These are phyloP conservation scores for Pichia sp. DNA, from an alignment of 1,139 yeast species.

Conservation along the genomic window DNA sequence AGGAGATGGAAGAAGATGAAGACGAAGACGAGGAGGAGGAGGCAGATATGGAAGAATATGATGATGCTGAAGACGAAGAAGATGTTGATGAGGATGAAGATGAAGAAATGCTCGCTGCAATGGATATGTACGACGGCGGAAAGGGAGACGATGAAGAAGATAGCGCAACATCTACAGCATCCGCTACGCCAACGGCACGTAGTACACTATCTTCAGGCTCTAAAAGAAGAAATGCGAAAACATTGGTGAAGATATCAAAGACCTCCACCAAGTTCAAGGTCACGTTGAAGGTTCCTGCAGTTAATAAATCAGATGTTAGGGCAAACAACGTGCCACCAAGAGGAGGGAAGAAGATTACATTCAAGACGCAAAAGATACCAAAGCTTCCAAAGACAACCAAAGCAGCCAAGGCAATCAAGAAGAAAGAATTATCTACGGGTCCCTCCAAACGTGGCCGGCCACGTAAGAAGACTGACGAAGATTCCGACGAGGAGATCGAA, in stretches of 20 bases:
- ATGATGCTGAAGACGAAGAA: constrained; percentile 28
- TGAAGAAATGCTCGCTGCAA: constrained; percentile 1
- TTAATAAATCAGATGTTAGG: no score
- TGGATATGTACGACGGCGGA: constrained; percentile 8
- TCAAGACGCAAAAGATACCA: not conserved
- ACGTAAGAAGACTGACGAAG: constrained; percentile 3
- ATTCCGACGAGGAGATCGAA: constrained; percentile 4
- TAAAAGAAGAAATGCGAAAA: no score
- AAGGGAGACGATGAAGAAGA: constrained; percentile 14
- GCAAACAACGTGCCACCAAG: no score
- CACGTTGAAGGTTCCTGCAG: no score
- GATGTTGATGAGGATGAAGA: constrained; percentile 16
- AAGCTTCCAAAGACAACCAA: not conserved
- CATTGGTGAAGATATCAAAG: no score
- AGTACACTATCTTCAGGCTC: no score
- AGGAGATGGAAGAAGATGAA: constrained; percentile 29
- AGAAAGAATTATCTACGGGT: no score
- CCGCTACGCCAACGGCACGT: no score
- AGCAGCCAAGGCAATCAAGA: not conserved
- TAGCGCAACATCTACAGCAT: no score
- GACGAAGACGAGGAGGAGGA: constrained; percentile 33
- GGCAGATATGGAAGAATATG: constrained; percentile 28
- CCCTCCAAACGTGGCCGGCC: no score
- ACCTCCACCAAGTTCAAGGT: no score
- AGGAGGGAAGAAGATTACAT: not conserved